Conservation (phyloP, 1,284 basidiomycete species). For the Wallemia hederae region DNA sequence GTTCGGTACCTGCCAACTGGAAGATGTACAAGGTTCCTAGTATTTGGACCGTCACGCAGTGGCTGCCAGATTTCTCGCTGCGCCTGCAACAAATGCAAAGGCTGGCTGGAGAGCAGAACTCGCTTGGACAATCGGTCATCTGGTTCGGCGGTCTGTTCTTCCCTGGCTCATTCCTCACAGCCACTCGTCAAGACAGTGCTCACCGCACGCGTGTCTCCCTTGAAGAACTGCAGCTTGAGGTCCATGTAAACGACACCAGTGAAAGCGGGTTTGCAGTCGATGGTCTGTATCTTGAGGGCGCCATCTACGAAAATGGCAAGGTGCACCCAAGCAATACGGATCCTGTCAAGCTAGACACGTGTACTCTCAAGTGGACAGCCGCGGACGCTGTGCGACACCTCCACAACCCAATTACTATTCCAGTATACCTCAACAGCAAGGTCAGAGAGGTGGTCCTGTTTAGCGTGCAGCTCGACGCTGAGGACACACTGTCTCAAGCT, state of each 20-base stretch:
- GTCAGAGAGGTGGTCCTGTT: slow-evolving; percentile 72
- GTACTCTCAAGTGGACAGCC: slow-evolving; percentile 32
- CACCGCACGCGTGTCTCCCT: slow-evolving; percentile 69
- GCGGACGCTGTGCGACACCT: slow-evolving; percentile 9
- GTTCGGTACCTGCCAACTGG: slow-evolving; percentile 65
- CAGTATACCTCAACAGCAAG: slow-evolving; percentile 56
- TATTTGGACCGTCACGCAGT: slow-evolving; percentile 46
- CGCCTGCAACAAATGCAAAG: slow-evolving; percentile 48
- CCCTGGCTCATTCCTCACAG: slow-evolving; percentile 81
- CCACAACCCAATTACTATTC: slow-evolving; percentile 33
- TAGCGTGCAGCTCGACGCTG: slow-evolving; percentile 48
- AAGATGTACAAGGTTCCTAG: slow-evolving; percentile 58
- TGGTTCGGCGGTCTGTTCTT: slow-evolving; percentile 82
- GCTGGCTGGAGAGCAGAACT: slow-evolving; percentile 27
- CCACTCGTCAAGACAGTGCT: slow-evolving; percentile 68
- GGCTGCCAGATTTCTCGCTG: slow-evolving; percentile 46
- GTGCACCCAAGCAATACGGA: slow-evolving; percentile 56
- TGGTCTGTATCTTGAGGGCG: slow-evolving; percentile 67
- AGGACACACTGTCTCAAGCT: slow-evolving; percentile 13
- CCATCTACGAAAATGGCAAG: slow-evolving; percentile 34
- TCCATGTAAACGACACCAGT: slow-evolving; percentile 50
- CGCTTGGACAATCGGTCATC: slow-evolving; percentile 24
- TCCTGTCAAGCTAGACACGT: slow-evolving; percentile 38
- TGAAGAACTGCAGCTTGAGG: slow-evolving; percentile 48
- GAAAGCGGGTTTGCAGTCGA: slow-evolving; percentile 31